Evolutionary conservation across 257 asterid species (phyloP).

Genomic region (Cynanchum wilfordii): DNA sequence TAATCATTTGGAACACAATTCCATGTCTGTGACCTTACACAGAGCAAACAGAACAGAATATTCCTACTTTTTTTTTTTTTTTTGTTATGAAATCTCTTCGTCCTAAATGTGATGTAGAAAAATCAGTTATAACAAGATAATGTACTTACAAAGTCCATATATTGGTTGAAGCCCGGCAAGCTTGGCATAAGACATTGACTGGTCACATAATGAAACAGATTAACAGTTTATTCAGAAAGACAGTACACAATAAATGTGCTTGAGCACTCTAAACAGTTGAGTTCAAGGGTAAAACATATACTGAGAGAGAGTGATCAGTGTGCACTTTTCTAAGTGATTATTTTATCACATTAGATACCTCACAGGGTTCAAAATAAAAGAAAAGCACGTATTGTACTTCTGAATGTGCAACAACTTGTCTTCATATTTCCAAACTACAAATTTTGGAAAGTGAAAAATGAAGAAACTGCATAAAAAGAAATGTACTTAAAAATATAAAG

Average conservation of each 20-base stretch:
- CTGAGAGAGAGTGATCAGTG: neutral
- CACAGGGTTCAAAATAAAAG: neutral
- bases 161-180: slow-evolving; percentile 97
- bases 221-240: slow-evolving; percentile 10
- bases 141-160: slow-evolving; percentile 92
- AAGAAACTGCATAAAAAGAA: neutral
- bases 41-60: neutral
- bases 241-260: neutral
- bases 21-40: neutral
- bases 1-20: neutral
- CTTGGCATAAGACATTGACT: slow-evolving; percentile 99
- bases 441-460: neutral
- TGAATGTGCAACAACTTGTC: neutral
- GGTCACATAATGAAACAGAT: slow-evolving; percentile 24
- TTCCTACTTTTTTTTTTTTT: neutral
- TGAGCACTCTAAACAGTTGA: neutral
- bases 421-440: too few relatives aligned
- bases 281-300: neutral
- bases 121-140: neutral
- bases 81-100: neutral
- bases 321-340: neutral
- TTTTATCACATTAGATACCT: neutral
- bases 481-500: slow-evolving; percentile 1
- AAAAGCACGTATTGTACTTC: neutral
- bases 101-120: neutral